A percentile compares a stretch with the other conserved stretches of the same genome.
These are phyloP conservation scores for Sporisorium sorghi DNA, from an alignment of 1,284 basidiomycete genomes.

Conservation along the genomic window DNA sequence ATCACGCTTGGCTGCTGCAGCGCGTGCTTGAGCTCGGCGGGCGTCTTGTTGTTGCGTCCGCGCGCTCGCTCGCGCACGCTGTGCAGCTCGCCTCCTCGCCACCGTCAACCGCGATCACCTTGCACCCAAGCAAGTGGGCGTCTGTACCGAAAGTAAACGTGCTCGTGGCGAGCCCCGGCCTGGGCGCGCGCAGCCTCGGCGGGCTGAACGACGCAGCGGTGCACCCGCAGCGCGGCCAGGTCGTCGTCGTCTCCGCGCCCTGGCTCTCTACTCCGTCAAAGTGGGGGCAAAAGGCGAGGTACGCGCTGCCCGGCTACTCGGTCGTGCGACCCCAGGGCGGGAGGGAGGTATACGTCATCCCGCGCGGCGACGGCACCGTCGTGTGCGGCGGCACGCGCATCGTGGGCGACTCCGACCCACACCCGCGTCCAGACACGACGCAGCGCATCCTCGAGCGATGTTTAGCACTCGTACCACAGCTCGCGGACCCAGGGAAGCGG, in stretches of 20 bases:
- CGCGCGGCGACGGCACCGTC: slow-evolving; percentile 56
- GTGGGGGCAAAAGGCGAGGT: not conserved
- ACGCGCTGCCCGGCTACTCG: slow-evolving; percentile 30
- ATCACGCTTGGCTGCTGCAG: slow-evolving; percentile 44
- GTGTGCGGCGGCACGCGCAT: slow-evolving; percentile 61
- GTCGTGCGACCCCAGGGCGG: slow-evolving; percentile 41
- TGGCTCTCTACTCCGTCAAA: slow-evolving; percentile 38
- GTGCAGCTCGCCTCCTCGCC: slow-evolving; percentile 10
- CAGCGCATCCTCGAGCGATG: slow-evolving; percentile 48
- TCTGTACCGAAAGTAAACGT: slow-evolving; percentile 7
- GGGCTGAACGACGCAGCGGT: slow-evolving; percentile 43
- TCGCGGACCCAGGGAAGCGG: slow-evolving; percentile 22
- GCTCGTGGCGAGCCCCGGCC: slow-evolving; percentile 51
- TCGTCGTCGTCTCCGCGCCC: slow-evolving; percentile 56
- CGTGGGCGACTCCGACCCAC: slow-evolving; percentile 41
- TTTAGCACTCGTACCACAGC: slow-evolving; percentile 36
- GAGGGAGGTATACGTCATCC: slow-evolving; percentile 60
- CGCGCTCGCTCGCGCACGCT: slow-evolving; percentile 15
- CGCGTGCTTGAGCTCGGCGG: slow-evolving; percentile 55
- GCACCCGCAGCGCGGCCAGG: slow-evolving; percentile 59
- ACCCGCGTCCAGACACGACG: slow-evolving; percentile 45
- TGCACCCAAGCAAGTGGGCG: not conserved
- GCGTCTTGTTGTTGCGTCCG: slow-evolving; percentile 28
- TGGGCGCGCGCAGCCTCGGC: slow-evolving; percentile 44
- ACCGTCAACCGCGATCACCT: not conserved